Percentiles rank a stretch among this genome's conserved stretches.
phyloP scores from a whole-genome alignment of 1,139 yeast species.

The Debaryomyces sp. region DNA sequence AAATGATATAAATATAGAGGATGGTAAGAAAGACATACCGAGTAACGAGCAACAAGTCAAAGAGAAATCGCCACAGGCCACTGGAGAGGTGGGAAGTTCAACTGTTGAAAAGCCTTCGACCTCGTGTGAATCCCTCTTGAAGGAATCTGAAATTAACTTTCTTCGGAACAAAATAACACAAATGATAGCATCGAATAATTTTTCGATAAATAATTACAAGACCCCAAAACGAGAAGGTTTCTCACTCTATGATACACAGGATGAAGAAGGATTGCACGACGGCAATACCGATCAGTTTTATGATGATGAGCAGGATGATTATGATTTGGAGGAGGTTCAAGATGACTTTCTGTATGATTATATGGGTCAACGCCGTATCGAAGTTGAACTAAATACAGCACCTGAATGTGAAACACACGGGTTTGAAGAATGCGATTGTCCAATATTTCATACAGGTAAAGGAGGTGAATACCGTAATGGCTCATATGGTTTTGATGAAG shows the following conservation, averaged over 20 bases:
- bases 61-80: background rate
- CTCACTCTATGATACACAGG: slow-evolving; percentile 42
- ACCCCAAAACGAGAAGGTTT: slow-evolving; percentile 29
- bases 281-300: slow-evolving; percentile 28
- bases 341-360: slow-evolving; percentile 30
- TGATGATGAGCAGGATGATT: slow-evolving; percentile 35
- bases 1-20: slow-evolving; percentile 7
- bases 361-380: slow-evolving; percentile 43
- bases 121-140: slow-evolving; percentile 20
- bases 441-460: slow-evolving; percentile 19
- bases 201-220: slow-evolving; percentile 5
- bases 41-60: background rate
- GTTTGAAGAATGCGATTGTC: slow-evolving; percentile 34
- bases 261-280: slow-evolving; percentile 44
- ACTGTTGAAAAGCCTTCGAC: slow-evolving; percentile 4
- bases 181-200: slow-evolving; percentile 19
- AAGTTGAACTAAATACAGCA: slow-evolving; percentile 41
- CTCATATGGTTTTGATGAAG: slow-evolving; percentile 15
- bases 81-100: too few species aligned
- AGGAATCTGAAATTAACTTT: slow-evolving; percentile 36
- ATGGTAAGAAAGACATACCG: background rate
- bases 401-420: slow-evolving; percentile 39
- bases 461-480: slow-evolving; percentile 17
- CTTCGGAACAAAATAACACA: slow-evolving; percentile 32
- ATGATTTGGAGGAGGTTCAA: slow-evolving; percentile 40